Percentiles rank a stretch among this genome's conserved stretches.
These are phyloP conservation scores for Penstemon barbatus DNA, from an alignment of 257 asterid species.

Conservation along the genomic window DNA sequence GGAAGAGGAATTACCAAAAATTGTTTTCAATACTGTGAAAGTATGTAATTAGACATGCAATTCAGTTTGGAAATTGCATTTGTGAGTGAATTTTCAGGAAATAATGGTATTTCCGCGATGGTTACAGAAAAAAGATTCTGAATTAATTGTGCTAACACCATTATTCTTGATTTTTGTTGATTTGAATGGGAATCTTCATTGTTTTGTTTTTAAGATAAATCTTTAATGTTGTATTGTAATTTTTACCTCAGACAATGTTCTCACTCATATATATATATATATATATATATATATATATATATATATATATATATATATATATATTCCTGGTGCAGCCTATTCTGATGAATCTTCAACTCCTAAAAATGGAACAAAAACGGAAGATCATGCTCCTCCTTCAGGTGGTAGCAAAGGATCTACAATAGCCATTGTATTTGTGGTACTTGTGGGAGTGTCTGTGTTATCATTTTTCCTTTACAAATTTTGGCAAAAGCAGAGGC, in stretches of 20 bases:
- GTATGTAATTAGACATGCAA: not conserved
- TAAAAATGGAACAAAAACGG: slow-evolving; percentile 40
- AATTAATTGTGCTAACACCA: not conserved
- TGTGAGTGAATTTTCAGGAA: no score
- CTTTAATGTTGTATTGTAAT: not conserved
- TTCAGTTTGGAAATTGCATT: no score
- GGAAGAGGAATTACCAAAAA: no score
- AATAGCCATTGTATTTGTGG: slow-evolving; percentile 44
- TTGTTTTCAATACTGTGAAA: no score
- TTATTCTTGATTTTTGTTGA: not conserved
- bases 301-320: slow-evolving; percentile 10
- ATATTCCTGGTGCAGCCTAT: slow-evolving; percentile 44
- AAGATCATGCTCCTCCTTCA: slow-evolving; percentile 29
- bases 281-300: no score
- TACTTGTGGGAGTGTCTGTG: slow-evolving; percentile 42
- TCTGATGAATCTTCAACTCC: slow-evolving; percentile 51
- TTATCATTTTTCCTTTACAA: slow-evolving; percentile 65
- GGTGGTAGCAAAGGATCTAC: slow-evolving; percentile 51
- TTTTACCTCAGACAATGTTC: slow-evolving; percentile 3
- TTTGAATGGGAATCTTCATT: not conserved
- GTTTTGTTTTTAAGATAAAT: not conserved
- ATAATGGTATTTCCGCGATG: no score
- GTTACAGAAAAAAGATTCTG: not conserved
- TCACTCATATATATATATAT: not conserved
- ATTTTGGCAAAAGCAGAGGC: slow-evolving; percentile 82